Conservation (phyloP, 169 alveolate species). For the Cryptosporidium felis region DNA sequence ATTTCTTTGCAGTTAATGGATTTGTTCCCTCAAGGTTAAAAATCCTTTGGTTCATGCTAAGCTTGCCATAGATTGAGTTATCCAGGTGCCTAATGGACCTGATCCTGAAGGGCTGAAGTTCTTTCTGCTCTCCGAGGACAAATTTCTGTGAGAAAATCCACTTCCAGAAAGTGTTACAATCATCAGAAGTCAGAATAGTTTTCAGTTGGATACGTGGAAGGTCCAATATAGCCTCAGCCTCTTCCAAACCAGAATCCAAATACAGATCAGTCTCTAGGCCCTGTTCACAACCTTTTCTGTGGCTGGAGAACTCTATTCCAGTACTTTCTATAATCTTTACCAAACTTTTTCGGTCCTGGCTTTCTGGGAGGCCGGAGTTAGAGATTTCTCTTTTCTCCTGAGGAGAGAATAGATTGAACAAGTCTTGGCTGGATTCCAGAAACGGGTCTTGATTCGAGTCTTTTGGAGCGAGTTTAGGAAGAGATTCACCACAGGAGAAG, state of each 20-base stretch:
- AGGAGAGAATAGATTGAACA: too few relatives aligned
- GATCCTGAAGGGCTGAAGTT: background rate
- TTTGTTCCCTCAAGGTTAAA: constrained; percentile 77
- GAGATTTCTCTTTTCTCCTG: too few relatives aligned
- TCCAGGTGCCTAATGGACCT: constrained; percentile 30
- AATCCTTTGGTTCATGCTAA: constrained; percentile 70
- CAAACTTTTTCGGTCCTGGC: background rate
- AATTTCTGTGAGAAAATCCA: constrained; percentile 48
- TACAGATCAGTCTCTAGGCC: too few relatives aligned
- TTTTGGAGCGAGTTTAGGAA: too few relatives aligned
- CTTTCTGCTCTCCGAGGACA: background rate
- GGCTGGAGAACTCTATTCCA: constrained; percentile 19
- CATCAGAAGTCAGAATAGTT: constrained; percentile 15
- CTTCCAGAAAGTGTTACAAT: constrained; percentile 38
- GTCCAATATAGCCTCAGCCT: background rate
- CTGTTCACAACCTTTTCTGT: too few relatives aligned
- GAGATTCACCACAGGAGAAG: constrained; percentile 30
- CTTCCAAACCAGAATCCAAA: background rate
- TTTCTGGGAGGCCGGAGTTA: too few relatives aligned
- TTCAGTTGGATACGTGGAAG: constrained; percentile 28
- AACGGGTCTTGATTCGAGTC: too few relatives aligned
- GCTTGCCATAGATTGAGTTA: constrained; percentile 52
- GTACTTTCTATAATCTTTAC: constrained; percentile 21
- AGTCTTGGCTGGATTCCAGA: too few relatives aligned
- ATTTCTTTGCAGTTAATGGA: constrained; percentile 72